Evolutionary conservation across 192 early-diverging fungal genomes (phyloP).

Genomic region (Backusella parvicylindrica): DNA sequence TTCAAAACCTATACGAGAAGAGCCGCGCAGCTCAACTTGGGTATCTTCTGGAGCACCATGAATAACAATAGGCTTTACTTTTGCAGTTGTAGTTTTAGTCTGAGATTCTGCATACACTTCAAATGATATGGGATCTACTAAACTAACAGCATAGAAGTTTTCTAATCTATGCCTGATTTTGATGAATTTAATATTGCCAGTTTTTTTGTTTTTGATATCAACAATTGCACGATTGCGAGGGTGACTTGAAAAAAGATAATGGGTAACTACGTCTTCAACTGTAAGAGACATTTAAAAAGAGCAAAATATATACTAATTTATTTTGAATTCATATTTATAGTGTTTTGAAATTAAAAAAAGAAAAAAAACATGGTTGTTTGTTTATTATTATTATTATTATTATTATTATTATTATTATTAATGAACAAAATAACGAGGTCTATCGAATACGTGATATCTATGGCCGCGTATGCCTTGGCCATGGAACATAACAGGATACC

Average conservation of each 20-base stretch:
- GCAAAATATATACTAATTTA: background rate
- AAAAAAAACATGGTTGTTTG: background rate
- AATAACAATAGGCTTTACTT: constrained; percentile 9
- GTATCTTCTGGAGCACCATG: background rate
- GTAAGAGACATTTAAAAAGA: constrained; percentile 5
- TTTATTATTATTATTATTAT: background rate
- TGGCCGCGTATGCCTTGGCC: constrained; percentile 69
- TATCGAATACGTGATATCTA: constrained; percentile 76
- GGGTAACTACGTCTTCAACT: constrained; percentile 1
- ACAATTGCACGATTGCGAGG: constrained; percentile 16
- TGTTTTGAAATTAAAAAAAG: background rate
- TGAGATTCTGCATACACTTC: constrained; percentile 17
- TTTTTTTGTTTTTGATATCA: constrained; percentile 21
- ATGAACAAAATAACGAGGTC: constrained; percentile 64
- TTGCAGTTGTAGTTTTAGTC: background rate
- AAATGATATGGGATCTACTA: constrained; percentile 16
- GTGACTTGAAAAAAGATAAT: constrained; percentile 9
- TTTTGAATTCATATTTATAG: background rate
- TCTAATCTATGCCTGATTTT: constrained; percentile 19
- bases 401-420: background rate
- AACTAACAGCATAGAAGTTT: constrained; percentile 22
- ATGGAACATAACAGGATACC: constrained; percentile 67
- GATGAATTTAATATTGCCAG: constrained; percentile 11
- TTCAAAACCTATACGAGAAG: constrained; percentile 19
- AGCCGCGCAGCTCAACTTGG: background rate